Evolutionary conservation across 371 early-diverging fungal species (phyloP).

Genomic region (Umbelopsis sp.): DNA sequence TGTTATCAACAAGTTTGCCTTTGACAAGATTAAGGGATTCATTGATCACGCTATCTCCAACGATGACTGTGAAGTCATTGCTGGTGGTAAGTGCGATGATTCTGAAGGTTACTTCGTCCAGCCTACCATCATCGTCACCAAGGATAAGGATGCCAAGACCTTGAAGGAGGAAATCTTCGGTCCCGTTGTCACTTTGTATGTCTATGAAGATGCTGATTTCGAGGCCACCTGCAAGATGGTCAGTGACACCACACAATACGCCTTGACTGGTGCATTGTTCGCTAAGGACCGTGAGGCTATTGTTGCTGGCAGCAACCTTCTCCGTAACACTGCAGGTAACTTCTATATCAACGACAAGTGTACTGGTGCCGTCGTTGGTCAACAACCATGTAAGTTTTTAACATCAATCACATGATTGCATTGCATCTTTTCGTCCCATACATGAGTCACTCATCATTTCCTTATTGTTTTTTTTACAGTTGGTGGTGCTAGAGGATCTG

Average conservation of each 20-base stretch:
- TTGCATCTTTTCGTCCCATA: not conserved
- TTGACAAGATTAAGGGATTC: constrained; percentile 89
- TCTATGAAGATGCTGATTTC: constrained; percentile 85
- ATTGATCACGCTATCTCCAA: constrained; percentile 77
- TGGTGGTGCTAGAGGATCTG: constrained; percentile 93
- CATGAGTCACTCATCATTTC: not conserved
- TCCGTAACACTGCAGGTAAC: constrained; percentile 95
- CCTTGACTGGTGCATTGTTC: constrained; percentile 90
- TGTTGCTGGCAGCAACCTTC: constrained; percentile 70
- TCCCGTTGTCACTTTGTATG: constrained; percentile 94
- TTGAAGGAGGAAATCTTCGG: constrained; percentile 97
- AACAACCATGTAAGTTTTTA: constrained; percentile 75
- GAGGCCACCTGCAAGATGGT: constrained; percentile 76
- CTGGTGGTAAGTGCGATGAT: constrained; percentile 85
- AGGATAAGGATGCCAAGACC: constrained; percentile 83
- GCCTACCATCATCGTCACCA: constrained; percentile 92
- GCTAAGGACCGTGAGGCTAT: constrained; percentile 86
- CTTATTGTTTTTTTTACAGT: constrained; percentile 44
- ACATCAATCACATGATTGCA: not conserved
- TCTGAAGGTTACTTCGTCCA: constrained; percentile 89
- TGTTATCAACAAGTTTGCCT: constrained; percentile 91
- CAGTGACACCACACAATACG: constrained; percentile 84
- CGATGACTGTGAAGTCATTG: constrained; percentile 73
- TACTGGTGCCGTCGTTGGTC: constrained; percentile 93
- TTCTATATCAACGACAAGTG: constrained; percentile 99